These are phyloP conservation scores for Pythium plurisporium DNA, from an alignment of 352 stramenopile species.

Conservation along the genomic window DNA sequence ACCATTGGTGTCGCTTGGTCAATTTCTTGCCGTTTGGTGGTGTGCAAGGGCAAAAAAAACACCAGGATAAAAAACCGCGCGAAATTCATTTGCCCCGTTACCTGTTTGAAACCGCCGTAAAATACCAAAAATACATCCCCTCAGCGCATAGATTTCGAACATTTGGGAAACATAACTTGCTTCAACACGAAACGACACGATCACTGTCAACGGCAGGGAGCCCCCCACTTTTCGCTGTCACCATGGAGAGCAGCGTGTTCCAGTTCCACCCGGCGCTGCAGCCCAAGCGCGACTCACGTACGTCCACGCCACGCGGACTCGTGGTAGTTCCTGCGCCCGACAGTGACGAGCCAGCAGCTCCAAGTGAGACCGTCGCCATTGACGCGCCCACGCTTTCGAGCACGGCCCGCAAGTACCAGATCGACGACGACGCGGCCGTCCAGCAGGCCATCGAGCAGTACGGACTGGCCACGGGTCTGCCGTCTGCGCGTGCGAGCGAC, in stretches of 20 bases:
- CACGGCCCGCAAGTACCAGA: constrained; percentile 27
- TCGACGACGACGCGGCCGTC: not conserved
- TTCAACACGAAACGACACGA: constrained; percentile 13
- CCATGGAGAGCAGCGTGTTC: constrained; percentile 25
- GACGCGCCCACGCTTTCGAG: not conserved
- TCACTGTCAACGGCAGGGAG: not conserved
- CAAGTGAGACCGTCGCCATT: constrained; percentile 12
- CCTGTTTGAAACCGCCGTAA: constrained; percentile 4
- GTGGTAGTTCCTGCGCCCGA: constrained; percentile 29
- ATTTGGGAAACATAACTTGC: not conserved
- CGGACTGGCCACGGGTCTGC: constrained; percentile 11
- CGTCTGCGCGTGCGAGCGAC: constrained; percentile 3
- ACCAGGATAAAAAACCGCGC: constrained; percentile 7
- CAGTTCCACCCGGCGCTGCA: constrained; percentile 33
- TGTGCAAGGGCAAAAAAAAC: not conserved
- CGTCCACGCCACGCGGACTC: constrained; percentile 34
- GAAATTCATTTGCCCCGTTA: not conserved
- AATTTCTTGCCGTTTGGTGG: constrained; percentile 12
- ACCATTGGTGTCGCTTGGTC: constrained; percentile 15
- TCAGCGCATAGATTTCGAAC: too few species aligned
- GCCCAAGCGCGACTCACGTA: constrained; percentile 20
- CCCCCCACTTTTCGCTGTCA: not conserved
- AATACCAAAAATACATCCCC: too few species aligned
- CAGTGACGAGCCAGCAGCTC: constrained; percentile 29
- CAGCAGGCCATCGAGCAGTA: not conserved